phyloP scores from a whole-genome alignment of 352 stramenopile species.

The Globisporangium acanthophoron region DNA sequence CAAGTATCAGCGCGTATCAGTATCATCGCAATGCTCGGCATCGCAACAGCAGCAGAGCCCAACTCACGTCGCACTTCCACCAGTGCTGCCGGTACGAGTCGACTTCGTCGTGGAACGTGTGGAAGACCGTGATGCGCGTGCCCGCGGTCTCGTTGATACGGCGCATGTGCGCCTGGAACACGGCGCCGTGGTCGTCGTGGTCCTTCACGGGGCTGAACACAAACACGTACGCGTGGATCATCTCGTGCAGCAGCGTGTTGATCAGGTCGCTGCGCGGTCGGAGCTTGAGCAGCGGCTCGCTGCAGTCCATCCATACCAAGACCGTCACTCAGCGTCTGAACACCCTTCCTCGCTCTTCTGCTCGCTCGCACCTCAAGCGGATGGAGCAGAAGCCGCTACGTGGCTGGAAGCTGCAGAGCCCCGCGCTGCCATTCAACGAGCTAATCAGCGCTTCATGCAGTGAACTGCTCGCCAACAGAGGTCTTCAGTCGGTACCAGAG shows the following conservation, averaged over 20 bases:
- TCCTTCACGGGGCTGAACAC: slow-evolving; percentile 71
- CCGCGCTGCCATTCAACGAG: slow-evolving; percentile 33
- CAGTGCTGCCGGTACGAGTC: slow-evolving; percentile 78
- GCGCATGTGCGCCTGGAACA: slow-evolving; percentile 80
- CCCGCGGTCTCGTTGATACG: slow-evolving; percentile 62
- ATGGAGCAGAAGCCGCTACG: slow-evolving; percentile 80
- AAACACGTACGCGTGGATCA: slow-evolving; percentile 90
- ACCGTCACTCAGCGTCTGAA: too few species aligned
- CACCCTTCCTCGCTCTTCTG: neutral
- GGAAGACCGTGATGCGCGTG: slow-evolving; percentile 83
- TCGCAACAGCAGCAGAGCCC: neutral
- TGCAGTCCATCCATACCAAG: slow-evolving; percentile 6
- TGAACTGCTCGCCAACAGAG: neutral
- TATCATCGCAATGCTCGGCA: too few species aligned
- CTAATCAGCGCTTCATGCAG: neutral
- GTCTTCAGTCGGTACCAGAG: slow-evolving; percentile 41
- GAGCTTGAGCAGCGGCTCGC: slow-evolving; percentile 78
- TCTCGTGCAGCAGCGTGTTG: slow-evolving; percentile 89
- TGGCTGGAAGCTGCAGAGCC: slow-evolving; percentile 75
- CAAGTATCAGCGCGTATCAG: neutral
- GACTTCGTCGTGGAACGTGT: slow-evolving; percentile 90
- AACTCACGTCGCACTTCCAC: slow-evolving; percentile 79
- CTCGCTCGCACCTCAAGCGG: slow-evolving; percentile 48
- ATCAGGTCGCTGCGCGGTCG: slow-evolving; percentile 77
- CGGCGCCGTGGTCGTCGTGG: slow-evolving; percentile 78